phyloP scores from a whole-genome alignment of 1,139 yeast species.

The Diutina ranongensis region DNA sequence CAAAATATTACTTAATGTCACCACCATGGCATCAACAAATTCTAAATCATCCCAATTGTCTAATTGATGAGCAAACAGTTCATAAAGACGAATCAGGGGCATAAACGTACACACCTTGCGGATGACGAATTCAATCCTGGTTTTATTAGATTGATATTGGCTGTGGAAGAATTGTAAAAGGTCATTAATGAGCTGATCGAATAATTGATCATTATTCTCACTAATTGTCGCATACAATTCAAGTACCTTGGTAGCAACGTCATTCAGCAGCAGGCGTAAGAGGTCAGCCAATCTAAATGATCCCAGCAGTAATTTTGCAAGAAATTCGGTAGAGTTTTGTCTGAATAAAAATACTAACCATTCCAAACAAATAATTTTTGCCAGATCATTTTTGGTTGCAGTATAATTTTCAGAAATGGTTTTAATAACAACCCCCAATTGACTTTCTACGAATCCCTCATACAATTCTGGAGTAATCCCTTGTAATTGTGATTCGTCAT shows the following conservation, averaged over 20 bases:
- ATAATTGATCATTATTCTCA: constrained; percentile 68
- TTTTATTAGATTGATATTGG: constrained; percentile 18
- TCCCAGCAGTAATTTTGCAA: constrained; percentile 23
- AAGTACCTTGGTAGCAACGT: constrained; percentile 69
- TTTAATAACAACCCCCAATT: constrained; percentile 24
- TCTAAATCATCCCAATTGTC: constrained; percentile 47
- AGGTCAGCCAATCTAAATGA: not conserved
- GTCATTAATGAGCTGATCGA: constrained; percentile 65
- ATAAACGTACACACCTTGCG: constrained; percentile 75
- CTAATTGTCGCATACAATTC: constrained; percentile 73
- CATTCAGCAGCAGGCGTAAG: constrained; percentile 18
- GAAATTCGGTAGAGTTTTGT: constrained; percentile 53
- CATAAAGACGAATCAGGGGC: constrained; percentile 74
- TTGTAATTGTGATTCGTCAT: constrained; percentile 9
- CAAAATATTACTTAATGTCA: constrained; percentile 75
- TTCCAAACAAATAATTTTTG: constrained; percentile 76
- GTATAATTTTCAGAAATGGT: constrained; percentile 28
- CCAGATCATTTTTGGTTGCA: constrained; percentile 48
- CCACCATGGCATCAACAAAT: constrained; percentile 74
- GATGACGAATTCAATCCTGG: constrained; percentile 63
- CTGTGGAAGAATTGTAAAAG: constrained; percentile 55
- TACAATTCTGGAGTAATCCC: constrained; percentile 30
- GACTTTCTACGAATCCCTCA: constrained; percentile 30
- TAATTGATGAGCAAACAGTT: constrained; percentile 68
- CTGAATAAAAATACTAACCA: constrained; percentile 83